Base-by-base conservation (phyloP, 257 asterid genomes). In the Jacaranda copaia region DNA sequence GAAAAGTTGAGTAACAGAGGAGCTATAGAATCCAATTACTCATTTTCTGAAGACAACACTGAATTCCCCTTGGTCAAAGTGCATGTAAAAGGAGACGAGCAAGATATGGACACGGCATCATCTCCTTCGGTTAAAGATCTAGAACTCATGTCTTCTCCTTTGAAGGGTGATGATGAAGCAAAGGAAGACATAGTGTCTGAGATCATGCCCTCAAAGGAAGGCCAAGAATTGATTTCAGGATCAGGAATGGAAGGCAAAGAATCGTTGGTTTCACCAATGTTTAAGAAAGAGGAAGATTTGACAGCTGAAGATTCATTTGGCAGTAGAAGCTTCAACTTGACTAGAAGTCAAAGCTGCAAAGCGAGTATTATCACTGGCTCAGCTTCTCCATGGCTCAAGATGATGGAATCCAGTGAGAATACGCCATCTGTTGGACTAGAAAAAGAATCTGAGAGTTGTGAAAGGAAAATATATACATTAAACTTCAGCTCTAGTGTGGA, bases 291-390 rank as follows among this genome's bases (percentile, higher is more conserved):
- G 73, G 43, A 40, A 40, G 45, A 40, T 40, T 40, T 40, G 45
- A 77, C 53, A 40, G 74, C 73, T 12, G 78, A 80, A 35, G 82
- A 79, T 16, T 76, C 84, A 15, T 73, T 85, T 49, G 77, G 76
- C 65, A 38, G 62, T 40, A 73, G 84, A 70, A 80, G 68, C 87
- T 77, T 72, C 58, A 87, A 59, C 42, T 70, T 88, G 69, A 60
- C 85, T 35, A 89, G 83, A 83, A 92, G 94, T 75, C 80, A 83
- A 80, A 92, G 95, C 87, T 89, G 91, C 84, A 68, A 84, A 36
- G 85, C 83, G 46, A 84, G 82, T 60, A 70, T 88, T 43, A 39
- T 38, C 65, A 39, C 81, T 12, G 74, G 74, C 36, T 65, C 81
- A 5, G 59, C 75, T 40, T 85, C 91, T 79, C 87, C 88, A 5